Percentiles rank a stretch among this genome's conserved stretches.
Evolutionary conservation across 2,329 filamentous ascomycete genomes (phyloP).

Genomic region (Biscogniauxia sp.): DNA sequence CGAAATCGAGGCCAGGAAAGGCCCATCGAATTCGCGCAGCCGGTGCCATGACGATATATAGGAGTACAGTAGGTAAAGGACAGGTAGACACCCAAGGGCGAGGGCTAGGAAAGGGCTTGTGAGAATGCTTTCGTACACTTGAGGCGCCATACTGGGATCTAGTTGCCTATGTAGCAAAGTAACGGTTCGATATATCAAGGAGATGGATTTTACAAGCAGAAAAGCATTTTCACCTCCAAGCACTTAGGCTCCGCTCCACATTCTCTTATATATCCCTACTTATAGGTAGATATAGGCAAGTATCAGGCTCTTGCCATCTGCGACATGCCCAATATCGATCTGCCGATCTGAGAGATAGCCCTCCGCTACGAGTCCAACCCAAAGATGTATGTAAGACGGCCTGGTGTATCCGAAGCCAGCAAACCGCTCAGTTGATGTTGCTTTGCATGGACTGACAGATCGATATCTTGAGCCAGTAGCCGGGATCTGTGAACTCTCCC

Average conservation of each 20-base stretch:
- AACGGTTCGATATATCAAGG: background rate
- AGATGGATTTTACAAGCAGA: background rate
- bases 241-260: no score
- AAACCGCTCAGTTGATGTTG: background rate
- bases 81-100: background rate
- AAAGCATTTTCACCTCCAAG: no score
- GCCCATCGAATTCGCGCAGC: slow-evolving; percentile 40
- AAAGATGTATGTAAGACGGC: background rate
- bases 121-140: background rate
- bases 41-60: slow-evolving; percentile 27
- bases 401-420: background rate
- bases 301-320: background rate
- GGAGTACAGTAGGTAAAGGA: background rate
- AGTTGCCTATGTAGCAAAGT: background rate
- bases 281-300: background rate
- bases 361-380: background rate
- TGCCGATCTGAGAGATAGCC: no score
- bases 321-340: background rate
- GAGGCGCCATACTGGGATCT: background rate
- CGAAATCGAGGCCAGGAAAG: slow-evolving; percentile 35
- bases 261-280: background rate
- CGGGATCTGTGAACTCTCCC: background rate
- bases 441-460: background rate
- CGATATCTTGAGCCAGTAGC: background rate
- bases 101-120: background rate